Conservation (phyloP, 148 eudicot genomes). For the Rhododendron henanense region DNA sequence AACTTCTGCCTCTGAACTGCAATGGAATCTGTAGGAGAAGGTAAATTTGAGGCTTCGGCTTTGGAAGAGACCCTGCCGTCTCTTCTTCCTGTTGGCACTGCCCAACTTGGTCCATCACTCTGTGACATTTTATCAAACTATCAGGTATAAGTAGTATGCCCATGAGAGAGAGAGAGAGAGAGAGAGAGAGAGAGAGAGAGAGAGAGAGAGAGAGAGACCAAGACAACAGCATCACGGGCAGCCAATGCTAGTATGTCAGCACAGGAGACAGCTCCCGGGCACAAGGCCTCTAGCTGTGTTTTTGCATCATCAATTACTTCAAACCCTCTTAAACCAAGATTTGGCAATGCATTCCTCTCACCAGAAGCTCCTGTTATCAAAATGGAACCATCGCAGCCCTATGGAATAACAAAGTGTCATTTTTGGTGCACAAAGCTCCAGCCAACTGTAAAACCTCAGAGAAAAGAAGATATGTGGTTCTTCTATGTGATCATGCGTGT, state of each 20-base stretch:
- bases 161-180: not conserved
- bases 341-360: constrained; percentile 51
- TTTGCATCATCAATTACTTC: constrained; percentile 77
- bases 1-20: constrained; percentile 66
- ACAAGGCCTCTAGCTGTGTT: constrained; percentile 51
- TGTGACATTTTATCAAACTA: not conserved
- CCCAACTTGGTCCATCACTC: constrained; percentile 79
- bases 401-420: not conserved
- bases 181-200: not conserved
- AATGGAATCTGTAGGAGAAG: constrained; percentile 59
- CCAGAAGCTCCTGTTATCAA: constrained; percentile 49
- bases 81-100: constrained; percentile 73
- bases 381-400: constrained; percentile 82
- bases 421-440: not conserved
- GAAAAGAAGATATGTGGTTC: not conserved
- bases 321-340: constrained; percentile 59
- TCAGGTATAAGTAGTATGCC: not conserved
- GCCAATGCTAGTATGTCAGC: constrained; percentile 81
- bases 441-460: not conserved
- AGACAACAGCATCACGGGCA: constrained; percentile 66
- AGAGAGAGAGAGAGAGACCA: constrained; percentile 34
- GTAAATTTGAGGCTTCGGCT: constrained; percentile 46
- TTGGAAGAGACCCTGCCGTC: constrained; percentile 60
- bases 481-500: not conserved
- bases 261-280: constrained; percentile 77